phyloP scores from a whole-genome alignment of 345 rosid species.

The Sisymbrium irio region DNA sequence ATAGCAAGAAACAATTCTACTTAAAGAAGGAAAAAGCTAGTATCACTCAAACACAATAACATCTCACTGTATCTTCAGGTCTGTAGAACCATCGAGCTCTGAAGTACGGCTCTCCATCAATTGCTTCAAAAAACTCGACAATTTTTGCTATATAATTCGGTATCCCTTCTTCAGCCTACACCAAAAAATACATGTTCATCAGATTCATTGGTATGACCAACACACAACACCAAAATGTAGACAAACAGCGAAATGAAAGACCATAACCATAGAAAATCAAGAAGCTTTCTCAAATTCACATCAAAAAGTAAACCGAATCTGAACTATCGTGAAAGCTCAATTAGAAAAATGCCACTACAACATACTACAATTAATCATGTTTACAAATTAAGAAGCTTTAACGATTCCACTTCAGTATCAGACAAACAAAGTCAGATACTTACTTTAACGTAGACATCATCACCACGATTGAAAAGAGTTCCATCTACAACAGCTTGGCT shows the following conservation, averaged over 20 bases:
- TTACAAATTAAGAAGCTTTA: neutral
- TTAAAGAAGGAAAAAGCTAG: neutral
- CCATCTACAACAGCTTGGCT: conserved; percentile 35
- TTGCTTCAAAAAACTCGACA: neutral
- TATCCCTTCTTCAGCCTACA: conserved; percentile 30
- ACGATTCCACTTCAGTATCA: neutral
- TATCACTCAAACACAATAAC: neutral
- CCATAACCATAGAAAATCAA: neutral
- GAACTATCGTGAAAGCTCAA: neutral
- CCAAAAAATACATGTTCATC: neutral
- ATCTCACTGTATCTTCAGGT: conserved; percentile 44
- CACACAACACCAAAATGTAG: neutral
- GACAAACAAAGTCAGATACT: neutral
- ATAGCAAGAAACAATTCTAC: neutral
- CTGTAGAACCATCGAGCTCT: conserved; percentile 26
- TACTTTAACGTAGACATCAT: conserved; percentile 41
- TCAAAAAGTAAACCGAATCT: neutral
- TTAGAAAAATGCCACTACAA: neutral
- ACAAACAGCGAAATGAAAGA: neutral
- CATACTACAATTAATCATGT: neutral
- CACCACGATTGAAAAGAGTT: conserved; percentile 24
- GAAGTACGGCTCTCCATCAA: neutral
- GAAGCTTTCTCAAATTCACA: neutral
- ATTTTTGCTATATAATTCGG: conserved; percentile 39
- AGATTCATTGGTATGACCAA: neutral